Evolutionary conservation across 768 basidiomycete species (phyloP).

Genomic region (Lentinula lateritia): DNA sequence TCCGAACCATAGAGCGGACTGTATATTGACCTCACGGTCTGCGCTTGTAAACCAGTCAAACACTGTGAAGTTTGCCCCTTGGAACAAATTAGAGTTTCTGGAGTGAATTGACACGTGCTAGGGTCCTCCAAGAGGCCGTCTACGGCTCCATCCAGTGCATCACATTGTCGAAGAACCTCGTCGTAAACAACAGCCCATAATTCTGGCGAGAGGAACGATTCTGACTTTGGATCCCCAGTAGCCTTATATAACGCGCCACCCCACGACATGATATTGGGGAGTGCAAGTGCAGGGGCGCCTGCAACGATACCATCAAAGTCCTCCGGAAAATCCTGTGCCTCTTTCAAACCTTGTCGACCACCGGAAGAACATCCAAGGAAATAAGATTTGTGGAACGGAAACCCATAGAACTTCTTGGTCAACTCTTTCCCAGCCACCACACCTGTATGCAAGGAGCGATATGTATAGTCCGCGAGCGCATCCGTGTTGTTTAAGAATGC

Average conservation of each 20-base stretch:
- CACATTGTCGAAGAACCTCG: slow-evolving; percentile 17
- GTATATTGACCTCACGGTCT: slow-evolving; percentile 10
- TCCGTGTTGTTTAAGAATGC: slow-evolving; percentile 1
- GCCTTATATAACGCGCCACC: not conserved
- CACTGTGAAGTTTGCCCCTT: slow-evolving; percentile 5
- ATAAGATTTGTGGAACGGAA: slow-evolving; percentile 14
- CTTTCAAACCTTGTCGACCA: slow-evolving; percentile 17
- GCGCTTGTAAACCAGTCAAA: slow-evolving; percentile 12
- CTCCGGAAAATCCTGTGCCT: slow-evolving; percentile 13
- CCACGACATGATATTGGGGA: not conserved
- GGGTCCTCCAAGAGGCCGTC: slow-evolving; percentile 17
- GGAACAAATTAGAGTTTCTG: slow-evolving; percentile 12
- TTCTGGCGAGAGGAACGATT: slow-evolving; percentile 10
- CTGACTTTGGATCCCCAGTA: not conserved
- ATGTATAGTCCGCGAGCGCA: not conserved
- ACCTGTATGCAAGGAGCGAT: slow-evolving; percentile 12
- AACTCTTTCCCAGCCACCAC: slow-evolving; percentile 16
- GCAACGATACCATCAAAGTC: slow-evolving; percentile 16
- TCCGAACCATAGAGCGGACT: slow-evolving; percentile 9
- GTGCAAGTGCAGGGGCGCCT: slow-evolving; percentile 14
- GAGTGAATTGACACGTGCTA: slow-evolving; percentile 13
- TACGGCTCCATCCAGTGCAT: slow-evolving; percentile 14
- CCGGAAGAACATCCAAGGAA: slow-evolving; percentile 18
- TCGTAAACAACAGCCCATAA: slow-evolving; percentile 13
- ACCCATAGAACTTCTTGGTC: slow-evolving; percentile 14